Evolutionary conservation across 2,329 filamentous ascomycete genomes (phyloP), one percentile per base, ranked within the genome.

Genomic region (Emmonsiellopsis sp.): DNA sequence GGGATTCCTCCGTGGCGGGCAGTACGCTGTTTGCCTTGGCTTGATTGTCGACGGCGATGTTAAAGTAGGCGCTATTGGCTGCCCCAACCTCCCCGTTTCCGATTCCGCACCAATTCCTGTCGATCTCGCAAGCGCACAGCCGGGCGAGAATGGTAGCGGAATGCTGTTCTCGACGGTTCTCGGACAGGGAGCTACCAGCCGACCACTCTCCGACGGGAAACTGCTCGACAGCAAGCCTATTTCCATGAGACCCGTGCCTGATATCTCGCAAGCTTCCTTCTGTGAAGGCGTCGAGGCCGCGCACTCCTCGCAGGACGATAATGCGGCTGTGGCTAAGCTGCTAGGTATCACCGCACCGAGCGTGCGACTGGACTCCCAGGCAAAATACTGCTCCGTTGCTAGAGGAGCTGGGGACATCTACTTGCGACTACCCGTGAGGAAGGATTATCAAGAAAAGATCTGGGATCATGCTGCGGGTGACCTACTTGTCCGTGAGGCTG

Each of bases 401-500:
- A 81, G 93, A 58, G 93, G 93, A 45, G 90, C 91, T 5, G 93
- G 91, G 49, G 93, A 98, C 67, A 85, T 98, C 60, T 98, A 98
- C 73, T 80, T 98, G 54, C 82, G 94, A 52, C 75, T 98, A 55
- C 93, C 93, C 3, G 86, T 89, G 31, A 87, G 82, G 68, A 86
- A 85, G 62, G 85, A 86, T 52, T 98, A 98, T 74, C 84, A 95
- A 70, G 93, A 98, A 79, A 98, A 98, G 82, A 98, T 98, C 62
- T 98, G 93, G 93, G 93, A 98, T 68, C 93, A 98, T 70, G 93
- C 93, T 15, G 93, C 92, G 10, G 93, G 93, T 41, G 91, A 95
- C 64, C 74, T 98, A 55, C 91, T 98, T 61, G 93, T 97, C 41
- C 80, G 91, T 54, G 94, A 98, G 73, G 90, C 93, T 2, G 93